These are phyloP conservation scores for Aspergillus fructus DNA, from an alignment of 2,329 filamentous ascomycete genomes.

Conservation along the genomic window DNA sequence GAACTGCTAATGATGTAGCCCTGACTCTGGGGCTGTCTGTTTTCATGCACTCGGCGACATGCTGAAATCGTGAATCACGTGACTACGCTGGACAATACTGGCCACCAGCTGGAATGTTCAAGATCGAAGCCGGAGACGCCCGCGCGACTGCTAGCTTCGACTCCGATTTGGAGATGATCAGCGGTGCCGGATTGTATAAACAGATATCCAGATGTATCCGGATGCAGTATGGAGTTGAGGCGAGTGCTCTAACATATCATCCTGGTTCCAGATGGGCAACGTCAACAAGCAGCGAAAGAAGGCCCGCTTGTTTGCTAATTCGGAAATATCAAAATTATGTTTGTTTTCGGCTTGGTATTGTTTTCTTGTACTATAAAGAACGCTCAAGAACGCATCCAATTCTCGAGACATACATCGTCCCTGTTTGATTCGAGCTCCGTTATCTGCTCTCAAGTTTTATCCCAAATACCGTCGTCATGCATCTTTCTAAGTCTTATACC, in stretches of 20 bases:
- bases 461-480: constrained; percentile 25
- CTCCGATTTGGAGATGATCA: neutral
- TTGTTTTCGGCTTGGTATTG: neutral
- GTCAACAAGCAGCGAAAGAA: neutral
- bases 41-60: neutral
- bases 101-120: constrained; percentile 9
- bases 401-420: neutral
- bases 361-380: neutral
- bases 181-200: neutral
- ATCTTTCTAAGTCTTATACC: constrained; percentile 24
- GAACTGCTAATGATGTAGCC: neutral
- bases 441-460: neutral
- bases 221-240: neutral
- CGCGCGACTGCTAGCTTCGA: neutral
- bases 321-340: neutral
- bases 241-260: neutral
- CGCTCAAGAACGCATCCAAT: neutral
- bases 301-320: neutral
- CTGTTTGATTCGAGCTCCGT: neutral
- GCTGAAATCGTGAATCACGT: constrained; percentile 6
- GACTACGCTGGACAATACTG: neutral
- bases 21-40: neutral
- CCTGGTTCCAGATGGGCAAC: constrained; percentile 2
- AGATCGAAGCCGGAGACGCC: neutral
- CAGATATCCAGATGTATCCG: constrained; percentile 5